Percentiles rank a stretch among this genome's conserved stretches.
These are phyloP conservation scores for Debaryomyces hansenii DNA, from an alignment of 805 yeast genomes.

Conservation along the genomic window DNA sequence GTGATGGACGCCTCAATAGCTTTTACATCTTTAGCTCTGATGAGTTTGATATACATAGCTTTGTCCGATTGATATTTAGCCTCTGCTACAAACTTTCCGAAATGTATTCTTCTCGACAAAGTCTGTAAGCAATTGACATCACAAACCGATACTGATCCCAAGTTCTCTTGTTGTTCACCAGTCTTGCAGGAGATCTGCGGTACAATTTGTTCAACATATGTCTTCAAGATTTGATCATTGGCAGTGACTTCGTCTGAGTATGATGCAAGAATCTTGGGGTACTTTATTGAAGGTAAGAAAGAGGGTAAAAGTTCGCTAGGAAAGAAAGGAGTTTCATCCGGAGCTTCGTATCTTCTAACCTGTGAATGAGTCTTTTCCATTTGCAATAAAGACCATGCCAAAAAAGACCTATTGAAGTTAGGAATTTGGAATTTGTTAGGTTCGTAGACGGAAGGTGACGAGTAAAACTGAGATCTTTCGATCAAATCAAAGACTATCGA, in stretches of 20 bases:
- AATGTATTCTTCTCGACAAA: slow-evolving; percentile 88
- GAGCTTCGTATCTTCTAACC: slow-evolving; percentile 87
- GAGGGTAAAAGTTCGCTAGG: slow-evolving; percentile 67
- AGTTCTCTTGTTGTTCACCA: slow-evolving; percentile 80
- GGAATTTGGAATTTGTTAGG: slow-evolving; percentile 58
- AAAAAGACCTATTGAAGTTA: slow-evolving; percentile 72
- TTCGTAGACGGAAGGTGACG: slow-evolving; percentile 73
- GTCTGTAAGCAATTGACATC: slow-evolving; percentile 90
- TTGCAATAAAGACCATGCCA: slow-evolving; percentile 82
- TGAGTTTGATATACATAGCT: slow-evolving; percentile 62
- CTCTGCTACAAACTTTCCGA: slow-evolving; percentile 97
- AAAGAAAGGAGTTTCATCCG: slow-evolving; percentile 90
- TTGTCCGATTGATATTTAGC: slow-evolving; percentile 77
- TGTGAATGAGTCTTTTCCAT: slow-evolving; percentile 68
- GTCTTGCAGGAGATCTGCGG: slow-evolving; percentile 66
- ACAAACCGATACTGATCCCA: slow-evolving; percentile 80
- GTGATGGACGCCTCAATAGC: slow-evolving; percentile 85
- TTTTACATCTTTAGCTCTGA: slow-evolving; percentile 59
- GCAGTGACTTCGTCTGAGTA: slow-evolving; percentile 75
- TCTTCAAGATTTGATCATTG: slow-evolving; percentile 63
- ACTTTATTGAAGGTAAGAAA: slow-evolving; percentile 75
- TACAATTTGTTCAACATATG: slow-evolving; percentile 72
- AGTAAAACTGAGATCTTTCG: slow-evolving; percentile 86
- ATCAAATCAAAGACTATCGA: slow-evolving; percentile 90
- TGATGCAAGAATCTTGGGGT: slow-evolving; percentile 76